Percentiles rank a stretch among this genome's conserved stretches.
Conservation (phyloP, 768 basidiomycete species). For the Postia placenta region DNA sequence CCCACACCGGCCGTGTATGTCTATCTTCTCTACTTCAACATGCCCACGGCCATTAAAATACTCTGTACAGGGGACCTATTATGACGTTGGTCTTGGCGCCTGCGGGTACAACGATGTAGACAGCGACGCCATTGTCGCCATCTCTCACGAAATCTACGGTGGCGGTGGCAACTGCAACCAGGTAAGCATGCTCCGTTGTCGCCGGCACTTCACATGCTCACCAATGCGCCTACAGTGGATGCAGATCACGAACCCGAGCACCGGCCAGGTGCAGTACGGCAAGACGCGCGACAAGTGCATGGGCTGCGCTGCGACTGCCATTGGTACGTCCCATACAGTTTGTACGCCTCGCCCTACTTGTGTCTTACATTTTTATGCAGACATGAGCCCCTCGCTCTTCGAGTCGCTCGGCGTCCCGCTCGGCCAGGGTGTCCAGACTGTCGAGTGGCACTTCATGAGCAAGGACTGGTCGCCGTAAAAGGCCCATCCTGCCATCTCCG, state of each 20-base stretch:
- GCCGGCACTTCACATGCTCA: neutral
- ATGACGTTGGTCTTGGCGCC: conserved; percentile 52
- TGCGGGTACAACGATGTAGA: conserved; percentile 49
- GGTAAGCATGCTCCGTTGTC: conserved; percentile 30
- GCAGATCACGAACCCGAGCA: conserved; percentile 51
- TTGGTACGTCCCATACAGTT: conserved; percentile 40
- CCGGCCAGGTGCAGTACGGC: conserved; percentile 43
- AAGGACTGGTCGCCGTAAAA: conserved; percentile 9
- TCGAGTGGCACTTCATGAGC: conserved; percentile 58
- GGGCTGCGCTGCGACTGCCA: conserved; percentile 42
- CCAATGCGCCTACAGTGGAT: conserved; percentile 40
- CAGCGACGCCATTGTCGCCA: conserved; percentile 55
- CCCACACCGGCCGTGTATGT: conserved; percentile 53
- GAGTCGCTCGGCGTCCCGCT: conserved; percentile 38
- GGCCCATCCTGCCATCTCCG: neutral
- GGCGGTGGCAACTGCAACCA: conserved; percentile 53
- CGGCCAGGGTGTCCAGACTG: conserved; percentile 40
- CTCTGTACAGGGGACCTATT: conserved; percentile 58
- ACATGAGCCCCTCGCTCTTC: conserved; percentile 64
- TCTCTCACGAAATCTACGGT: conserved; percentile 49
- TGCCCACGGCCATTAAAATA: neutral
- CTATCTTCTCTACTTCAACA: neutral
- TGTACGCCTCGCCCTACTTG: neutral
- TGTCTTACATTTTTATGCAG: conserved; percentile 27
- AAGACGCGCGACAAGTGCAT: conserved; percentile 53